phyloP scores from a whole-genome alignment of 2,329 filamentous ascomycete genomes.

The Tolypocladium tropicale region DNA sequence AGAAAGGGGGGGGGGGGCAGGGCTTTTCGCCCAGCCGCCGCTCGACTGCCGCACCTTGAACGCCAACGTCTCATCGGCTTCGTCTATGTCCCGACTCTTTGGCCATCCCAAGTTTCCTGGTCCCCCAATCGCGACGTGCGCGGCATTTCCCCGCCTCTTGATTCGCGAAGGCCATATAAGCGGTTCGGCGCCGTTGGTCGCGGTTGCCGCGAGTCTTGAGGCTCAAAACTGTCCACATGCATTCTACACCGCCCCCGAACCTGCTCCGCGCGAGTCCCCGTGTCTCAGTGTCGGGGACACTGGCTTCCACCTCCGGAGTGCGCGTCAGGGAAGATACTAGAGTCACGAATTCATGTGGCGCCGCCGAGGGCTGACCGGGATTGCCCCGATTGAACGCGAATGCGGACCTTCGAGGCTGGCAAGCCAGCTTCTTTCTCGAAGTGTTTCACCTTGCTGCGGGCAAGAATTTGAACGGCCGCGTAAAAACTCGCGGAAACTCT shows the following conservation, averaged over 20 bases:
- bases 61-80: not conserved
- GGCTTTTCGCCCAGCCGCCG: not conserved
- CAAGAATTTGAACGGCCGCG: not conserved
- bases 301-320: not conserved
- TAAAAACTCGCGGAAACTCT: not conserved
- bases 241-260: not conserved
- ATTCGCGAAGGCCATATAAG: not conserved
- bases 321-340: not conserved
- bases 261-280: not conserved
- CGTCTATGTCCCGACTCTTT: not conserved
- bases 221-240: not conserved
- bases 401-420: not conserved
- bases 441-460: not conserved
- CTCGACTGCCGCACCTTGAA: not conserved
- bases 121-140: not conserved
- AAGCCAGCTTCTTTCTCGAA: not conserved
- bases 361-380: not conserved
- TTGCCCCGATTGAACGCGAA: not conserved
- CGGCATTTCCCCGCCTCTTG: not conserved
- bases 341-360: not conserved
- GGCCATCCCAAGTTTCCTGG: not conserved
- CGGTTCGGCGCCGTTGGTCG: not conserved
- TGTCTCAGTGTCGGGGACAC: not conserved
- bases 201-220: not conserved
- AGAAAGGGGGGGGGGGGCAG: too few species aligned